Percentiles rank a stretch among this genome's conserved stretches.
phyloP scores from a whole-genome alignment of 306 rosid genomes.

The Erythrophleum fordii region DNA sequence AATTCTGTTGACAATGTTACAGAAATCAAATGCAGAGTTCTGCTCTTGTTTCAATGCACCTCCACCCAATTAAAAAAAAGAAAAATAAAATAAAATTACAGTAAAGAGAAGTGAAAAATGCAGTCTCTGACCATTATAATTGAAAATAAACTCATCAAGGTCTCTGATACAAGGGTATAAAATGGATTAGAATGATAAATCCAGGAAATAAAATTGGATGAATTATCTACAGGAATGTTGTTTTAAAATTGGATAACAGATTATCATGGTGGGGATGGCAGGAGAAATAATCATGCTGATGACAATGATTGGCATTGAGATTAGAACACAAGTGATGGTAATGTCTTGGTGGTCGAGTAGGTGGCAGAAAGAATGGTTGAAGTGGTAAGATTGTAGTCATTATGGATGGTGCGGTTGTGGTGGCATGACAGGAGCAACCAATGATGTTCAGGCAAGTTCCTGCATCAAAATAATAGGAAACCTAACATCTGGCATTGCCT shows the following conservation, averaged over 20 bases:
- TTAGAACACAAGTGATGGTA: neutral
- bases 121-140: neutral
- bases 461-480: constrained; percentile 13
- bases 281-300: constrained; percentile 19
- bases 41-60: neutral
- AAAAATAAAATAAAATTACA: neutral
- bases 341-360: neutral
- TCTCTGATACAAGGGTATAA: neutral
- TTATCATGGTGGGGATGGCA: constrained; percentile 8
- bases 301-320: neutral
- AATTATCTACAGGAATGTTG: neutral
- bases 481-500: constrained; percentile 13
- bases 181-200: neutral
- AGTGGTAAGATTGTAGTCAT: neutral
- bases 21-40: constrained; percentile 28
- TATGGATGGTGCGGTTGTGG: neutral
- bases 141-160: constrained; percentile 1
- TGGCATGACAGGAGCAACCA: constrained; percentile 6
- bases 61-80: neutral
- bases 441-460: constrained; percentile 12
- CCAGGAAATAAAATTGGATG: neutral
- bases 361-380: constrained; percentile 12
- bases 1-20: constrained; percentile 27
- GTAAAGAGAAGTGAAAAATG: constrained; percentile 1
- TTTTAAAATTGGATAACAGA: neutral